Evolutionary conservation across 768 basidiomycete genomes (phyloP).

Genomic region (Royoungia palumana): DNA sequence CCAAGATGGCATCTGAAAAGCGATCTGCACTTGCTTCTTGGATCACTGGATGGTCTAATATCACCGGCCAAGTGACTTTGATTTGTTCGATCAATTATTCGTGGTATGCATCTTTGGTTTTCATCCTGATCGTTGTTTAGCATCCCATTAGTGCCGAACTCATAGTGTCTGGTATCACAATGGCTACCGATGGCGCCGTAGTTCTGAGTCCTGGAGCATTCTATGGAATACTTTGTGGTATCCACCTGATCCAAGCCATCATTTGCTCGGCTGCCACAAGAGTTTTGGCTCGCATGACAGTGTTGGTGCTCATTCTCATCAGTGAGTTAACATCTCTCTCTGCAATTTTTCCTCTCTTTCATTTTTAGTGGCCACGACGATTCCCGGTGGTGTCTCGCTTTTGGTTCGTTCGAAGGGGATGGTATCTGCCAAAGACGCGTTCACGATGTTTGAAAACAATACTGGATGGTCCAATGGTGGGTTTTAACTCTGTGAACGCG

Average conservation of each 20-base stretch:
- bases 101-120: conserved; percentile 10
- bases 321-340: conserved; percentile 4
- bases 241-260: conserved; percentile 19
- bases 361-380: conserved; percentile 17
- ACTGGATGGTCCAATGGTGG: conserved; percentile 21
- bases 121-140: neutral
- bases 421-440: conserved; percentile 16
- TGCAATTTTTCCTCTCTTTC: too few relatives aligned
- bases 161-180: conserved; percentile 20
- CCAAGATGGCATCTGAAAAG: conserved; percentile 26
- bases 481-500: neutral
- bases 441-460: conserved; percentile 26
- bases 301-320: conserved; percentile 14
- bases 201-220: conserved; percentile 18
- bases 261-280: conserved; percentile 23
- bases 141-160: conserved; percentile 12
- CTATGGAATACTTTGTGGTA: conserved; percentile 18
- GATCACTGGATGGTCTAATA: conserved; percentile 31
- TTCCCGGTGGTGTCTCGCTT: conserved; percentile 15
- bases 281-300: conserved; percentile 22
- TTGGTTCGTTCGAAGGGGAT: conserved; percentile 16
- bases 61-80: conserved; percentile 25
- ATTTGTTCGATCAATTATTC: conserved; percentile 23
- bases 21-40: conserved; percentile 26
- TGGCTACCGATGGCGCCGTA: conserved; percentile 22